phyloP scores from a whole-genome alignment of 2,329 filamentous ascomycete species.

The Stagonosporopsis cucurbitacearum region DNA sequence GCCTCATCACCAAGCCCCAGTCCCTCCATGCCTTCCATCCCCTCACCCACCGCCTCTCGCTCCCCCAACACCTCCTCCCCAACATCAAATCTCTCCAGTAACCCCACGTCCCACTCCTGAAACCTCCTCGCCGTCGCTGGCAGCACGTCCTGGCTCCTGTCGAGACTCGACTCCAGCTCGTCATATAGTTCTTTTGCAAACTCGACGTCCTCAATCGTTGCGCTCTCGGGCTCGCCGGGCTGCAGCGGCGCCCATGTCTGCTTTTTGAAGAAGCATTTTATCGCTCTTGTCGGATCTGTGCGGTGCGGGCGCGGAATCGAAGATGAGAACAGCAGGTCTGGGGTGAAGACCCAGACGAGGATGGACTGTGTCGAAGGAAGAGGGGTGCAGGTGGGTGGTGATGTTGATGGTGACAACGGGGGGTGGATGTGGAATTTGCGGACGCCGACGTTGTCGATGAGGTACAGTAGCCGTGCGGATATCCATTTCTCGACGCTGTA shows the following conservation, averaged over 20 bases:
- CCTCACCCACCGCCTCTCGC: not conserved
- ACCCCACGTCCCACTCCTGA: slow-evolving; percentile 70
- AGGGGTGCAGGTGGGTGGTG: slow-evolving; percentile 2
- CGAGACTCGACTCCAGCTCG: slow-evolving; percentile 55
- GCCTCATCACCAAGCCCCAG: not conserved
- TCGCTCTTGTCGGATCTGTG: slow-evolving; percentile 55
- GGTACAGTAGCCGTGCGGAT: slow-evolving; percentile 62
- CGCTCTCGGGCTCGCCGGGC: slow-evolving; percentile 45
- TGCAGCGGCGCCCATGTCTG: slow-evolving; percentile 33
- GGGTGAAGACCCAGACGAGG: slow-evolving; percentile 67
- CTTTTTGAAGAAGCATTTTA: slow-evolving; percentile 63
- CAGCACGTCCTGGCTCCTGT: slow-evolving; percentile 59
- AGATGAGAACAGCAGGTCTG: slow-evolving; percentile 63
- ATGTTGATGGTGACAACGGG: not conserved
- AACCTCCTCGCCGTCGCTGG: slow-evolving; percentile 65
- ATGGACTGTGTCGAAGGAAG: slow-evolving; percentile 24
- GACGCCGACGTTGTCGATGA: slow-evolving; percentile 62
- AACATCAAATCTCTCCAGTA: slow-evolving; percentile 62
- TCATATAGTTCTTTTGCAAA: slow-evolving; percentile 61
- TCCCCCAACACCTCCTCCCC: slow-evolving; percentile 14
- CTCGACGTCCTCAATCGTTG: slow-evolving; percentile 58
- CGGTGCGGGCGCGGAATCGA: slow-evolving; percentile 39
- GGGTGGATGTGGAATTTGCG: slow-evolving; percentile 63
- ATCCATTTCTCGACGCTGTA: slow-evolving; percentile 53
- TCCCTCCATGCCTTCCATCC: not conserved